phyloP scores from a whole-genome alignment of 306 rosid genomes.

The Purshia tridentata region DNA sequence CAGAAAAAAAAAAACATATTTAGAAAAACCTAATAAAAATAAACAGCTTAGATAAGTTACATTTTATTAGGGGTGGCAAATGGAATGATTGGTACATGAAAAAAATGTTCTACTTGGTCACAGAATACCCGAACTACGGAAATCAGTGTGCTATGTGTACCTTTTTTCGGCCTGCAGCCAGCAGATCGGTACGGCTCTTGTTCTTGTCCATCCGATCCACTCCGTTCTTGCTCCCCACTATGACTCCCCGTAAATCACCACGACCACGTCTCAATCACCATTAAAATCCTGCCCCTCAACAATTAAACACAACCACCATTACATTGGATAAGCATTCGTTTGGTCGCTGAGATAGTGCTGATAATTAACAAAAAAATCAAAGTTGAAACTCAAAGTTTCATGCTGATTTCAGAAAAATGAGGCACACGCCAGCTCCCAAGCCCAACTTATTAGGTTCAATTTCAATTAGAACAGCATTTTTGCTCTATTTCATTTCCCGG shows the following conservation, averaged over 20 bases:
- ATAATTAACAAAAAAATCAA: not conserved
- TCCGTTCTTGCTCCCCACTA: slow-evolving; percentile 49
- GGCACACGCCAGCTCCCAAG: not conserved
- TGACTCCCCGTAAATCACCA: slow-evolving; percentile 34
- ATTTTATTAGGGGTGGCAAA: not conserved
- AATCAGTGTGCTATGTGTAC: slow-evolving; percentile 29
- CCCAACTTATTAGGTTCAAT: not conserved
- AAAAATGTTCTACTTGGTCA: not conserved
- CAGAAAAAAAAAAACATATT: not conserved
- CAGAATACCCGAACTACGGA: not conserved
- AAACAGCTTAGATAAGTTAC: not conserved
- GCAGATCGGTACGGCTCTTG: slow-evolving; percentile 93
- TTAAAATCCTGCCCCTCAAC: slow-evolving; percentile 34
- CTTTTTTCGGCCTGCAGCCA: slow-evolving; percentile 84
- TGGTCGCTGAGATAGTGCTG: not conserved
- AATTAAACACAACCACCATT: slow-evolving; percentile 16
- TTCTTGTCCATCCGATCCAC: slow-evolving; percentile 84
- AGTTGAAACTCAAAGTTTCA: not conserved
- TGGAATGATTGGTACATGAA: not conserved
- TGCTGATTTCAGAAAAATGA: slow-evolving; percentile 9
- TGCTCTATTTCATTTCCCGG: slow-evolving; percentile 7
- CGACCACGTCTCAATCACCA: slow-evolving; percentile 32
- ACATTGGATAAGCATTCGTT: slow-evolving; percentile 15
- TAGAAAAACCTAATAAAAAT: not conserved
- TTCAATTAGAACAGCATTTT: not conserved